Evolutionary conservation across 2,329 filamentous ascomycete genomes (phyloP).

Genomic region (Neoascochyta sp.): DNA sequence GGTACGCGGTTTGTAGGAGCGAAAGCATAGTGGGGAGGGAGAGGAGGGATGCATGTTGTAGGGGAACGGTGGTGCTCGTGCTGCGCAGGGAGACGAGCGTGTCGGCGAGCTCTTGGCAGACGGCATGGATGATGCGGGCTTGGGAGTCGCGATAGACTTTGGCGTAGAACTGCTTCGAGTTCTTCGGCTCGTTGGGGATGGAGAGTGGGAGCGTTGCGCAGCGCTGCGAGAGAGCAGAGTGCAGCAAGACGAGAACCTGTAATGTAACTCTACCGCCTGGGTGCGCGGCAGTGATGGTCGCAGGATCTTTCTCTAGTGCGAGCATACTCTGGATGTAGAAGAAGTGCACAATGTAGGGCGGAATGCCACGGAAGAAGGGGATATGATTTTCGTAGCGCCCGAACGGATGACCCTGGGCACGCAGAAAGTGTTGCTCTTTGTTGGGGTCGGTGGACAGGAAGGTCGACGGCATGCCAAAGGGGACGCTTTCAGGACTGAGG

Average conservation of each 20-base stretch:
- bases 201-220: slow-evolving; percentile 16
- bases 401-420: slow-evolving; percentile 28
- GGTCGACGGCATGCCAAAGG: slow-evolving; percentile 24
- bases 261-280: slow-evolving; percentile 20
- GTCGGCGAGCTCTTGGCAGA: slow-evolving; percentile 19
- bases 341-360: slow-evolving; percentile 32
- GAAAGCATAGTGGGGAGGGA: slow-evolving; percentile 11
- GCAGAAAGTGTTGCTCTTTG: slow-evolving; percentile 34
- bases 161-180: slow-evolving; percentile 41
- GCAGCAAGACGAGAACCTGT: slow-evolving; percentile 19
- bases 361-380: slow-evolving; percentile 33
- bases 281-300: slow-evolving; percentile 7
- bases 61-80: slow-evolving; percentile 2
- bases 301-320: slow-evolving; percentile 13
- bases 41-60: slow-evolving; percentile 10
- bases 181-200: slow-evolving; percentile 12
- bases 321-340: slow-evolving; percentile 28
- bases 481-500: slow-evolving; percentile 16
- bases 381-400: slow-evolving; percentile 31
- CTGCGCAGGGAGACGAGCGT: slow-evolving; percentile 8
- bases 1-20: slow-evolving; percentile 10
- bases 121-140: slow-evolving; percentile 24
- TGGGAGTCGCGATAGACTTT: slow-evolving; percentile 45
- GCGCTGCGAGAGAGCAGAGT: slow-evolving; percentile 22
- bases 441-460: slow-evolving; percentile 19